Percentiles rank a stretch among this genome's conserved stretches.
These are phyloP conservation scores for Gaillardinia entomophila DNA, from an alignment of 805 yeast species.

Conservation along the genomic window DNA sequence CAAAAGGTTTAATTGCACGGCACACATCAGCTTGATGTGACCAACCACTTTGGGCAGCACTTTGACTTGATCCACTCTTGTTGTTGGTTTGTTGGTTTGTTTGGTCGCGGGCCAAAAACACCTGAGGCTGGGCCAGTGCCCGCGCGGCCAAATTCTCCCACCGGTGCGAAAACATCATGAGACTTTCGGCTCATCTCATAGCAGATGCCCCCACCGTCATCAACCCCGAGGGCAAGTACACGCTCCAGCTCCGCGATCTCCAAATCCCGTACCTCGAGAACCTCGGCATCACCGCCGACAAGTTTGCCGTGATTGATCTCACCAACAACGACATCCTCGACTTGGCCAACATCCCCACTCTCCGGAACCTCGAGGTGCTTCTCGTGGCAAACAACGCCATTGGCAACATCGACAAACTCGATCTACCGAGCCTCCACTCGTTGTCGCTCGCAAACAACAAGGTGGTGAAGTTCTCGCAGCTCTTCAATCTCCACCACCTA, in stretches of 20 bases:
- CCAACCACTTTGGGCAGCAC: too few species aligned
- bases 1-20: too few species aligned
- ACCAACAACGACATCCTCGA: slow-evolving; percentile 66
- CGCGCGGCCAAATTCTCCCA: too few species aligned
- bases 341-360: slow-evolving; percentile 44
- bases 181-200: slow-evolving; percentile 27
- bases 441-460: slow-evolving; percentile 50
- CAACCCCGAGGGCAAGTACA: slow-evolving; percentile 30
- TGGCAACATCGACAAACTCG: slow-evolving; percentile 24
- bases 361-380: slow-evolving; percentile 43
- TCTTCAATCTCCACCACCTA: slow-evolving; percentile 15
- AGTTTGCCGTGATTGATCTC: slow-evolving; percentile 57
- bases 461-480: slow-evolving; percentile 37
- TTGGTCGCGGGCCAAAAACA: too few species aligned
- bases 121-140: too few species aligned
- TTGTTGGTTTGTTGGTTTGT: too few species aligned
- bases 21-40: too few species aligned
- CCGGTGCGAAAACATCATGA: too few species aligned
- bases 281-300: slow-evolving; percentile 23
- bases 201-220: slow-evolving; percentile 23
- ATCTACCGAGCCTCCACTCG: slow-evolving; percentile 45
- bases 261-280: slow-evolving; percentile 31
- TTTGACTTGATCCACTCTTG: too few species aligned
- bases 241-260: slow-evolving; percentile 28
- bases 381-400: slow-evolving; percentile 63